Conservation (phyloP, 768 basidiomycete genomes). For the Suillus discolor region DNA sequence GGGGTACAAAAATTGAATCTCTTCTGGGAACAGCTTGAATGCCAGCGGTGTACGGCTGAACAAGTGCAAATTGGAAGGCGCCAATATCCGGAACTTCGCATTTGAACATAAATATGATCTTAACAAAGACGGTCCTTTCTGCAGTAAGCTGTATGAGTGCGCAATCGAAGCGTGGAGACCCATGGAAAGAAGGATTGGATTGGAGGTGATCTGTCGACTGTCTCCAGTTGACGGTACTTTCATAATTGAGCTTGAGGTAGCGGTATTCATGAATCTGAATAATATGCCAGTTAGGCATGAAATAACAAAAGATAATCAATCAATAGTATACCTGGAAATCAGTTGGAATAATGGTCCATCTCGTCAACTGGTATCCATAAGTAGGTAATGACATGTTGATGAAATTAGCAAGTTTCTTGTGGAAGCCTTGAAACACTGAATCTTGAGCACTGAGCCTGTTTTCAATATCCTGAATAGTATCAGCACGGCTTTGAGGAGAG, state of each 20-base stretch:
- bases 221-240: slow-evolving; percentile 31
- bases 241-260: slow-evolving; percentile 31
- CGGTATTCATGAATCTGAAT: slow-evolving; percentile 25
- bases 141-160: slow-evolving; percentile 23
- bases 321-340: neutral
- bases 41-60: slow-evolving; percentile 22
- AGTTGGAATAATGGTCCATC: neutral
- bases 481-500: neutral
- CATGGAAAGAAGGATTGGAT: slow-evolving; percentile 34
- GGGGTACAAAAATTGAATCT: slow-evolving; percentile 24
- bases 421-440: neutral
- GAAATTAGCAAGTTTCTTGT: neutral
- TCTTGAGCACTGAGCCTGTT: neutral
- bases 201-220: slow-evolving; percentile 29
- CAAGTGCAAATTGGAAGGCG: slow-evolving; percentile 19
- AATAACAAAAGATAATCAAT: neutral
- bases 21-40: slow-evolving; percentile 14
- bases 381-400: neutral
- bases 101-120: slow-evolving; percentile 26
- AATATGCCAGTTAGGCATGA: neutral
- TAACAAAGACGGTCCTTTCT: slow-evolving; percentile 13
- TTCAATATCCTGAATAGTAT: neutral
- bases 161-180: slow-evolving; percentile 26
- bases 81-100: slow-evolving; percentile 14
- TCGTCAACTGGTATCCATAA: neutral